Percentiles rank a stretch among this genome's conserved stretches.
phyloP scores from a whole-genome alignment of 176 grass and related monocot species.

The Alopecurus myosuroides region DNA sequence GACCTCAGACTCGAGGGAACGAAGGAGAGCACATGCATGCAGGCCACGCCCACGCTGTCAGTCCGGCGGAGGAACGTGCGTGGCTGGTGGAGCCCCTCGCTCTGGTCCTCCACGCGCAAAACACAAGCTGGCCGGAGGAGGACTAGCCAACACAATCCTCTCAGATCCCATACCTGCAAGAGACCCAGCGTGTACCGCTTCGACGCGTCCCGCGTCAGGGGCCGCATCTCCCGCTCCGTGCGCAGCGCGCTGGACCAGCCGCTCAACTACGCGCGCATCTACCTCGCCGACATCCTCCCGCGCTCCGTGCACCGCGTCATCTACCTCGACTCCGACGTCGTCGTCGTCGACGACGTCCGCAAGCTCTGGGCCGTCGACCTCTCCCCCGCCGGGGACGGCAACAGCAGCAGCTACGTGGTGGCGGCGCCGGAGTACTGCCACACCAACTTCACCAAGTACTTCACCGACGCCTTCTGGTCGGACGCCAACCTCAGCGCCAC shows the following conservation, averaged over 20 bases:
- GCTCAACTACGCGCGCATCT: conserved; percentile 91
- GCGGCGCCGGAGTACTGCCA: conserved; percentile 94
- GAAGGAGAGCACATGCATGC: conserved; percentile 3
- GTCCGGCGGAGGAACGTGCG: not conserved
- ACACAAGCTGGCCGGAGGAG: not conserved
- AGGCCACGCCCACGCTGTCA: not conserved
- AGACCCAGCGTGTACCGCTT: conserved; percentile 57
- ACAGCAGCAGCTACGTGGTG: conserved; percentile 24
- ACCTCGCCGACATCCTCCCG: conserved; percentile 79
- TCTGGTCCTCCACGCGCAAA: not conserved
- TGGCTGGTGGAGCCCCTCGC: not conserved
- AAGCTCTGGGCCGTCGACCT: conserved; percentile 70
- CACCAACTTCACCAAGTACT: conserved; percentile 95
- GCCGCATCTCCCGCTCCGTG: conserved; percentile 76
- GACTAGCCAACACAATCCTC: not conserved
- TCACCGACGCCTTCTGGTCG: conserved; percentile 78
- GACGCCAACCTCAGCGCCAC: conserved; percentile 32
- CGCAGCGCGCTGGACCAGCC: conserved; percentile 90
- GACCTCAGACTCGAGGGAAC: no score
- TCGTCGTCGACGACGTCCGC: conserved; percentile 72
- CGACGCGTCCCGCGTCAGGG: conserved; percentile 55
- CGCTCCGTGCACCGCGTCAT: conserved; percentile 47
- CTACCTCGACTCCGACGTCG: conserved; percentile 91
- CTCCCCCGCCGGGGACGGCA: not conserved
- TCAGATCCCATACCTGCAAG: conserved; percentile 41